Evolutionary conservation across 306 rosid genomes (phyloP), one percentile per base, ranked within the genome.

Genomic region (Prosopis cineraria): DNA sequence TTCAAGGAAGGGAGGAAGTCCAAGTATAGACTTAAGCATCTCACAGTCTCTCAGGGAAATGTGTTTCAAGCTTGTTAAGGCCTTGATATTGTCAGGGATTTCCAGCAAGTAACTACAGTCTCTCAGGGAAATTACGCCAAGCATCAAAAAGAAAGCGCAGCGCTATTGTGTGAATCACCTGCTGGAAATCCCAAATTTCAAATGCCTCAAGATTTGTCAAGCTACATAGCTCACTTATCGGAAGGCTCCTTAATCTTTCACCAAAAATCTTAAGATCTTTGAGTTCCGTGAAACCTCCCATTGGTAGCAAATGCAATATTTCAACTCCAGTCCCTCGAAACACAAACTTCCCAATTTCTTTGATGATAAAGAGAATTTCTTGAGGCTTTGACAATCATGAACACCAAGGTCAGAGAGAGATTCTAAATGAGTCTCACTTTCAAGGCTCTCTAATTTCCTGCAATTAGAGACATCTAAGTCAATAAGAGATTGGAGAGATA

Each of bases 241-340:
- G 5, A 44, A 13, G 7, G 14, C 48, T 44, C 48, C 19, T 16
- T 0, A 44, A 14, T 3, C 5, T 44, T 3, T 16, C 48, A 3
- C 6, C 6, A 0, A 0, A 0, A 44, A 44, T 0, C 3, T 0
- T 0, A 44, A 44, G 5, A 0, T 3, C 0, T 44, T 0, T 44
- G 0, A 44, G 48, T 14, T 44, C 6, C 14, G 48, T 44, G 19
- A 0, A 44, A 12, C 19, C 1, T 13, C 19, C 0, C 0, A 12
- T 44, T 44, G 19, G 17, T 0, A 44, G n/a, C n/a, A n/a, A 44
- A 44, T 44, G 19, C 48, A 44, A 12, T 3, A 44, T 44, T 44
- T 44, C 48, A 1, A 43, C 19, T 4, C 6, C 0, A 43, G 17
- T 13, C 0, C 1, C 0, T 0, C 0, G 0, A 43, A 6, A 3